Evolutionary conservation across 495 filamentous ascomycete genomes (phyloP).

Genomic region (Neurospora tetraspora): DNA sequence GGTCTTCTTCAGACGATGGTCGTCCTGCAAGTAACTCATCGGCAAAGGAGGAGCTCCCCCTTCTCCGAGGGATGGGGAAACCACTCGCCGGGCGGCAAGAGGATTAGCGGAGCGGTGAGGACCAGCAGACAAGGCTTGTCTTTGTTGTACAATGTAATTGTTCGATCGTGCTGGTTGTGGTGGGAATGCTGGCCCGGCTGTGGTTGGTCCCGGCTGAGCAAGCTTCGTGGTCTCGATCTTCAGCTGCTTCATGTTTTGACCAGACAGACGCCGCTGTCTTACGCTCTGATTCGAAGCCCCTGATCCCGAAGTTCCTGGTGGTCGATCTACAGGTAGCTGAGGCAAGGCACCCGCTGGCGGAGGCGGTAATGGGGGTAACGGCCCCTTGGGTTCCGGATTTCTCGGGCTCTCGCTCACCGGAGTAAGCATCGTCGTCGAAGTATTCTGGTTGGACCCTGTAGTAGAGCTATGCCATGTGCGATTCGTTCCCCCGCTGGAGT

Average conservation of each 20-base stretch:
- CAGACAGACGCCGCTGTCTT: slow-evolving; percentile 71
- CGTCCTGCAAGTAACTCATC: slow-evolving; percentile 20
- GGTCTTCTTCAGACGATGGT: slow-evolving; percentile 55
- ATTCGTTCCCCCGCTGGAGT: slow-evolving; percentile 74
- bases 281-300: slow-evolving; percentile 45
- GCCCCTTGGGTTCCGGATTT: slow-evolving; percentile 17
- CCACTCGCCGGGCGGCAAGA: slow-evolving; percentile 20
- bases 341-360: slow-evolving; percentile 23
- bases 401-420: slow-evolving; percentile 59
- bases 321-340: slow-evolving; percentile 22
- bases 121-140: slow-evolving; percentile 33
- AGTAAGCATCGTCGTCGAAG: slow-evolving; percentile 60
- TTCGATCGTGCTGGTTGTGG: slow-evolving; percentile 32
- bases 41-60: slow-evolving; percentile 17
- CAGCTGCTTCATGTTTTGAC: slow-evolving; percentile 64
- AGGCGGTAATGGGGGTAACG: slow-evolving; percentile 31
- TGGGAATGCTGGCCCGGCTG: slow-evolving; percentile 30
- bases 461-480: slow-evolving; percentile 83
- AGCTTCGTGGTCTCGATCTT: slow-evolving; percentile 75
- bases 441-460: slow-evolving; percentile 65
- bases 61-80: slow-evolving; percentile 24
- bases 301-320: slow-evolving; percentile 14
- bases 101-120: slow-evolving; percentile 19
- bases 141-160: slow-evolving; percentile 35
- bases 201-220: slow-evolving; percentile 21